These are phyloP conservation scores for Tympanopsis confertula DNA, from an alignment of 2,329 filamentous ascomycete genomes.

Conservation along the genomic window DNA sequence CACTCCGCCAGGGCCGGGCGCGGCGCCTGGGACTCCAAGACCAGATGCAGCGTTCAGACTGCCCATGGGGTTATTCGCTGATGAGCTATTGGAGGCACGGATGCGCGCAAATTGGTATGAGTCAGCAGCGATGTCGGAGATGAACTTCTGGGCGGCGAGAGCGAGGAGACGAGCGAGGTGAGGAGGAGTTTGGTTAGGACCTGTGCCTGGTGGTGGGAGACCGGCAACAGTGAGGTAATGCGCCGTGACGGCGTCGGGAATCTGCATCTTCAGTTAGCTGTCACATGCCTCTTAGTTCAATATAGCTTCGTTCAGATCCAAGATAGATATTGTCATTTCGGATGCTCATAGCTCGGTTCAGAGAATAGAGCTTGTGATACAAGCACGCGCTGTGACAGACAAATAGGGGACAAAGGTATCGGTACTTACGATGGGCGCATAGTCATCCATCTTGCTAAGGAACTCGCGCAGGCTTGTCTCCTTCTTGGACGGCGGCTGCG, in stretches of 20 bases:
- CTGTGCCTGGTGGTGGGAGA: conserved; percentile 51
- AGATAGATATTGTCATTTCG: too few relatives aligned
- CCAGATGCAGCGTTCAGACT: conserved; percentile 20
- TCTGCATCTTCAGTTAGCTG: conserved; percentile 31
- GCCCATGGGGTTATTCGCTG: conserved; percentile 37
- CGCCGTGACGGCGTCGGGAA: conserved; percentile 59
- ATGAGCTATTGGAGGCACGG: conserved; percentile 41
- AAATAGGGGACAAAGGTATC: neutral
- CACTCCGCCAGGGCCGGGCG: conserved; percentile 25
- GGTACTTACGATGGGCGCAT: conserved; percentile 51
- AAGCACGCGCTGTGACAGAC: neutral
- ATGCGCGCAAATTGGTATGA: conserved; percentile 62
- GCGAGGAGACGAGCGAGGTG: conserved; percentile 39
- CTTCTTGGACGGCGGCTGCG: conserved; percentile 34
- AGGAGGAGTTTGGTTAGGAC: conserved; percentile 30
- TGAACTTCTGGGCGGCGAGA: conserved; percentile 61
- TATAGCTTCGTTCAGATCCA: too few relatives aligned
- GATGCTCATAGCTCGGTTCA: too few relatives aligned
- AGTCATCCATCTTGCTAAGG: conserved; percentile 60
- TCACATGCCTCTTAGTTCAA: too few relatives aligned
- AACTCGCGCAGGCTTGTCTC: conserved; percentile 56
- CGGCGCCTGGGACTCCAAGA: conserved; percentile 25
- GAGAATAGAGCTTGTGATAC: neutral
- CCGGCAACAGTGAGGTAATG: conserved; percentile 60
- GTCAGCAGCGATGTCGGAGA: conserved; percentile 59